Evolutionary conservation across 2,329 filamentous ascomycete species (phyloP).

Genomic region (Beauveria sp.): DNA sequence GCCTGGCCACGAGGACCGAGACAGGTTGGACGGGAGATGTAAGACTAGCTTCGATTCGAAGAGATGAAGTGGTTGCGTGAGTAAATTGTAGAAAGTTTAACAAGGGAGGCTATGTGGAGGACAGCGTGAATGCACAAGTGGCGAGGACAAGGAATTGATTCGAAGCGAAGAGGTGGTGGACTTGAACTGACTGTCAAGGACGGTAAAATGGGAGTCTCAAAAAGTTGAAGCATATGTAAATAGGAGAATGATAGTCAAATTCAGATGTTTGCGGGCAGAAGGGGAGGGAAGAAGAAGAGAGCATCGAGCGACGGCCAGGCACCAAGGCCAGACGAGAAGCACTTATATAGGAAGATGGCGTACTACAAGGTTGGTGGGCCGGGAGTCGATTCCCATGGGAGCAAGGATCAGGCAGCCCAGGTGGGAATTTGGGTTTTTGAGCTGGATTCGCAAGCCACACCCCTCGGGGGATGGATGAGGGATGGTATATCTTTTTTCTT

Average conservation of each 20-base stretch:
- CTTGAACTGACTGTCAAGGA: not conserved
- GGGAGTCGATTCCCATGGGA: not conserved
- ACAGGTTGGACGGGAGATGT: not conserved
- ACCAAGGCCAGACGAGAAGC: conserved; percentile 9
- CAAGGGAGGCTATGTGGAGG: not conserved
- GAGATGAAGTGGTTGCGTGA: not conserved
- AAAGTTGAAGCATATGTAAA: not conserved
- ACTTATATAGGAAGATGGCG: conserved; percentile 7
- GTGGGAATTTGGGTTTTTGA: not conserved
- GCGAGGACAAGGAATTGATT: not conserved
- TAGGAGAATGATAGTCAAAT: not conserved
- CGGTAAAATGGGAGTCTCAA: not conserved
- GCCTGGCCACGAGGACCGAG: not conserved
- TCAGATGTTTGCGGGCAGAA: not conserved
- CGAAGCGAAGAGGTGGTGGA: not conserved
- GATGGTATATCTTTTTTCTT: not conserved
- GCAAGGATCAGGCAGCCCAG: not conserved
- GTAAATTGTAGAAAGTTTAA: not conserved
- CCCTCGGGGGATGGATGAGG: not conserved
- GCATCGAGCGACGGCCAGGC: conserved; percentile 9
- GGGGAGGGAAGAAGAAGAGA: conserved; percentile 1
- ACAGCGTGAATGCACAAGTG: conserved; percentile 4
- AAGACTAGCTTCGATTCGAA: conserved; percentile 1
- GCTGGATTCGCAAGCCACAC: not conserved
- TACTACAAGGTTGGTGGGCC: conserved; percentile 6